Percentiles rank a stretch among this genome's conserved stretches.
Conservation (phyloP, 2,329 filamentous ascomycete genomes). For the Plectosphaerella plurivora region DNA sequence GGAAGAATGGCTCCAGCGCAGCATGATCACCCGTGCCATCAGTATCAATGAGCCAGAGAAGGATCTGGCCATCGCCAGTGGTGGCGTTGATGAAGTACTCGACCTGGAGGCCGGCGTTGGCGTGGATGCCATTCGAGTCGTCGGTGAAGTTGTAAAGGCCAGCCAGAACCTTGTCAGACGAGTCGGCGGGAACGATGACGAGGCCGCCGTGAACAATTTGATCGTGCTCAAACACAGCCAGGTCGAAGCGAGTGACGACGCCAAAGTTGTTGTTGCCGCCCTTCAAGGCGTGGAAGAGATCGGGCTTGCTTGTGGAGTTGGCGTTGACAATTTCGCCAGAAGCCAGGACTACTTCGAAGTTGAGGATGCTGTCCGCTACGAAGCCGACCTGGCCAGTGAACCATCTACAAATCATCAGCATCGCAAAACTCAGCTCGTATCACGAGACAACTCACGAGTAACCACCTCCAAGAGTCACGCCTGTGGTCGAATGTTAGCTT, state of each 20-base stretch:
- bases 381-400: slow-evolving; percentile 15
- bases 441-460: slow-evolving; percentile 5
- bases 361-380: slow-evolving; percentile 16
- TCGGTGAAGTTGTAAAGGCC: slow-evolving; percentile 4
- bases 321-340: slow-evolving; percentile 8
- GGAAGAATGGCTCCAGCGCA: slow-evolving; percentile 10
- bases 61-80: slow-evolving; percentile 9
- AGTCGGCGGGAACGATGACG: slow-evolving; percentile 28
- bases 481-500: neutral
- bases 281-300: slow-evolving; percentile 10
- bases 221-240: neutral
- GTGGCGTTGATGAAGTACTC: slow-evolving; percentile 14
- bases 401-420: slow-evolving; percentile 4
- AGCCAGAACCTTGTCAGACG: slow-evolving; percentile 4
- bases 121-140: slow-evolving; percentile 5
- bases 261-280: slow-evolving; percentile 13
- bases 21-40: slow-evolving; percentile 8
- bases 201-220: slow-evolving; percentile 22
- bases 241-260: slow-evolving; percentile 8
- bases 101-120: slow-evolving; percentile 14
- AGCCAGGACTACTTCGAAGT: slow-evolving; percentile 8
- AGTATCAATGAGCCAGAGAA: slow-evolving; percentile 12
- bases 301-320: slow-evolving; percentile 1
- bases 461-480: slow-evolving; percentile 17
- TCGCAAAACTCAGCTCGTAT: neutral